phyloP scores from a whole-genome alignment of 208 protist species.

The Trypanosoma melophagium region DNA sequence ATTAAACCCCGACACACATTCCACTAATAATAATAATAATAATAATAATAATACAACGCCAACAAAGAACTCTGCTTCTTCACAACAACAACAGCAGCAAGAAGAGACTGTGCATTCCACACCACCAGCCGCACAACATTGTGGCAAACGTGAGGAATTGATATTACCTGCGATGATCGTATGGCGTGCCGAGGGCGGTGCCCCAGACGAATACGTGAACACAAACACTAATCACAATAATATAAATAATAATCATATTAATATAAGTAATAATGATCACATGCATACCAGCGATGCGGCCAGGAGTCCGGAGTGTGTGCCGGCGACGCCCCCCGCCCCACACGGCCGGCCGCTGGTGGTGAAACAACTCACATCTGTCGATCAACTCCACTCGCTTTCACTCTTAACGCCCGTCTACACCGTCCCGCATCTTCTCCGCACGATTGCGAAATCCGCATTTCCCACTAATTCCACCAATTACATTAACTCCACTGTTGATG shows the following conservation, averaged over 20 bases:
- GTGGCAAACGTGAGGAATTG: conserved; percentile 16
- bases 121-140: neutral
- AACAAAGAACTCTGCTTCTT: neutral
- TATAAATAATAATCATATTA: neutral
- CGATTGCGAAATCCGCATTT: conserved; percentile 30
- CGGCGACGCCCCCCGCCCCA: too few relatives aligned
- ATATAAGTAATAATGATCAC: neutral
- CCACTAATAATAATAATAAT: neutral
- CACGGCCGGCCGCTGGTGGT: conserved; percentile 59
- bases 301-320: too few relatives aligned
- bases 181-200: conserved; percentile 33
- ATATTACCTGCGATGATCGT: conserved; percentile 16
- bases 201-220: conserved; percentile 39
- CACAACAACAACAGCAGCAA: too few relatives aligned
- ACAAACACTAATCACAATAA: neutral
- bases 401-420: conserved; percentile 71
- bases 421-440: conserved; percentile 52
- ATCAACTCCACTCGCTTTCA: conserved; percentile 65
- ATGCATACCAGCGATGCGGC: neutral
- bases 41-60: neutral
- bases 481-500: neutral
- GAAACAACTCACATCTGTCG: conserved; percentile 63
- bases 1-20: conserved; percentile 29
- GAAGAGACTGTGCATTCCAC: too few relatives aligned
- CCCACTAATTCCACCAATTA: neutral